Evolutionary conservation across 139 green algal species (phyloP), one percentile per base, ranked within the genome.

Genomic region (Ettlia oleoabundans): DNA sequence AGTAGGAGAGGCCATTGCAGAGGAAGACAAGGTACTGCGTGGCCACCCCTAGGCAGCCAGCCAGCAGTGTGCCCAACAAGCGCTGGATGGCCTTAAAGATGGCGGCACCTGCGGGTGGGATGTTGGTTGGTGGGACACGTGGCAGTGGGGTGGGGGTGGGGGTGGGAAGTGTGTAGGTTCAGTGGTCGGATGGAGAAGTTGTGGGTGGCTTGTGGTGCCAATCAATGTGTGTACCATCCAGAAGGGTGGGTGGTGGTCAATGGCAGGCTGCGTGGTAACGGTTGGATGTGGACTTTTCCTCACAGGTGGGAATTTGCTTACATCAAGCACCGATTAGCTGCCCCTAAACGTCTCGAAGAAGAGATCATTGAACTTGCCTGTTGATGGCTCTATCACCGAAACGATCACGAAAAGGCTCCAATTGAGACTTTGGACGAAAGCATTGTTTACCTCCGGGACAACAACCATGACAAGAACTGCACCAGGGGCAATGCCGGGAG

Each of bases 71-170:
- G 38, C 79, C 79, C 4, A 28, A 38, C 19, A 84, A 22, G 38
- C 79, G 79, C 67, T 63, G 67, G 22, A 62, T 2, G 67, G 30
- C 79, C 52, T 84, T 84, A 52, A 79, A 78, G 15, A 84, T 78
- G 52, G 66, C 67, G 41, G 19, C 79, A 3, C 79, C 67, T 78
- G 67, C 63, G 38, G 28, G 21, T n/a, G 33, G 9, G 33, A 52
- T 3, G 9, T n/a, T 24, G 15, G 9, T n/a, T 35, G n/a, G 58
- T 13, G 69, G 19, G 30, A 32, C 42, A 77, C 42, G n/a, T 26
- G 0, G 47, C 1, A 3, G 0, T 5, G 47, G 43, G 47, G 15
- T 21, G 53, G 0, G 21, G 33, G 35, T 3, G 21, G 18, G 2
- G 52, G 33, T 21, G 72, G 47, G 47, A 15, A 58, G 47, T 10